A percentile compares a stretch with the other conserved stretches of the same genome.
phyloP scores from a whole-genome alignment of 129 eudicot genomes.

The Flaveria robusta region DNA sequence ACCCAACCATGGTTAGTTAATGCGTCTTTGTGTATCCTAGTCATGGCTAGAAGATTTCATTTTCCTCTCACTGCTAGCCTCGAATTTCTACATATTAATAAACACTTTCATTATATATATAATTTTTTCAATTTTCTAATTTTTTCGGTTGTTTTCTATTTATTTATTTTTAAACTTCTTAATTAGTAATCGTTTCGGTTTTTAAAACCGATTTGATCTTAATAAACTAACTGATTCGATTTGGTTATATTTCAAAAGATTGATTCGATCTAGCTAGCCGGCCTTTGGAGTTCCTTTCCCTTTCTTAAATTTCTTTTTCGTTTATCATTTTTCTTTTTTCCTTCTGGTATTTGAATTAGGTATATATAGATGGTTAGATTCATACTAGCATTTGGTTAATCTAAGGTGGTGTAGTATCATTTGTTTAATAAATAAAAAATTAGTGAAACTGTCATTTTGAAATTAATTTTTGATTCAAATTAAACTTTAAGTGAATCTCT shows the following conservation, averaged over 20 bases:
- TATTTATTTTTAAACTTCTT: not conserved
- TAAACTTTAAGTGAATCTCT: not conserved
- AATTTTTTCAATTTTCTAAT: not conserved
- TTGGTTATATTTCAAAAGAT: too few relatives aligned
- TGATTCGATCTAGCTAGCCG: not conserved
- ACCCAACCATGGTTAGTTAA: slow-evolving; percentile 46
- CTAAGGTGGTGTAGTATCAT: not conserved
- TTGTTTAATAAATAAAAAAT: slow-evolving; percentile 4
- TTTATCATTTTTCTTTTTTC: slow-evolving; percentile 2
- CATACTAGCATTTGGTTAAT: not conserved
- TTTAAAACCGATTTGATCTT: too few relatives aligned
- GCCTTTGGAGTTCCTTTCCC: not conserved
- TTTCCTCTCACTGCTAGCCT: too few relatives aligned
- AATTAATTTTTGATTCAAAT: not conserved
- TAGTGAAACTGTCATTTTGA: not conserved
- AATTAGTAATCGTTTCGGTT: not conserved
- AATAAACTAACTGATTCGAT: too few relatives aligned
- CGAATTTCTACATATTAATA: not conserved
- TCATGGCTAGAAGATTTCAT: not conserved
- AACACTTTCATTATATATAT: not conserved
- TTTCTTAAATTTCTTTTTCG: not conserved
- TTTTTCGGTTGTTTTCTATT: not conserved
- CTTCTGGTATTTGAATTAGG: slow-evolving; percentile 10
- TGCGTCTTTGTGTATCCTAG: not conserved
- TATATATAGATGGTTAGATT: not conserved